phyloP scores from a whole-genome alignment of 805 yeast species.

The Kuraishia piskuri region DNA sequence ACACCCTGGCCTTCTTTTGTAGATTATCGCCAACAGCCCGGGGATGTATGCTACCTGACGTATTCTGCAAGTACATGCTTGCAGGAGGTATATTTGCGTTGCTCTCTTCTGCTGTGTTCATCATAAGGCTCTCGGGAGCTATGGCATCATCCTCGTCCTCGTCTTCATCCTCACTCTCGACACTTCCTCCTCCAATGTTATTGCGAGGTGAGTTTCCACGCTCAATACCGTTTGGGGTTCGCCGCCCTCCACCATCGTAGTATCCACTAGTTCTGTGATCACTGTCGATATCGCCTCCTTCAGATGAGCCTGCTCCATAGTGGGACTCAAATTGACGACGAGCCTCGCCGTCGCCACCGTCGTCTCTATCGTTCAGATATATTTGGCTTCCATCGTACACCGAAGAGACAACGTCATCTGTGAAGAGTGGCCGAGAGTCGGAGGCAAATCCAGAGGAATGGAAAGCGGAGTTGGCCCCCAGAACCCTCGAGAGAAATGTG shows the following conservation, averaged over 20 bases:
- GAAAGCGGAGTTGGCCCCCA: constrained; percentile 34
- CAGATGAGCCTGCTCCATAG: background rate
- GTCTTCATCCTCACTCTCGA: constrained; percentile 1
- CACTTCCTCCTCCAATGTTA: background rate
- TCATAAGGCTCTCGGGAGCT: constrained; percentile 4
- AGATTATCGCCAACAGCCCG: background rate
- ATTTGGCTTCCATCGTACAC: constrained; percentile 5
- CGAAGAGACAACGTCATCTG: constrained; percentile 8
- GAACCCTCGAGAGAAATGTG: constrained; percentile 57
- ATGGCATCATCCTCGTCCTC: background rate
- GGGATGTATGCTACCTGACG: background rate
- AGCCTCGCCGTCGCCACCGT: constrained; percentile 7
- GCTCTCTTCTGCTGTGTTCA: background rate
- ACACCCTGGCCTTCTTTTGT: background rate
- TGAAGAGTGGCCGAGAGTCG: constrained; percentile 19
- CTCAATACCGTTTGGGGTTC: too few species aligned
- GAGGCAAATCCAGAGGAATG: constrained; percentile 7
- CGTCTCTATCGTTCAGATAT: constrained; percentile 8
- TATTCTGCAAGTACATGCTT: background rate
- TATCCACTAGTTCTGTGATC: background rate
- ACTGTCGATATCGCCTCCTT: background rate
- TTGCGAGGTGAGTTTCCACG: background rate
- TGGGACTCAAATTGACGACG: constrained; percentile 7
- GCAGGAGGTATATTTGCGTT: background rate
- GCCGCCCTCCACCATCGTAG: too few species aligned